Conservation (phyloP, 2,329 filamentous ascomycete genomes). For the Penicillium polonicum region DNA sequence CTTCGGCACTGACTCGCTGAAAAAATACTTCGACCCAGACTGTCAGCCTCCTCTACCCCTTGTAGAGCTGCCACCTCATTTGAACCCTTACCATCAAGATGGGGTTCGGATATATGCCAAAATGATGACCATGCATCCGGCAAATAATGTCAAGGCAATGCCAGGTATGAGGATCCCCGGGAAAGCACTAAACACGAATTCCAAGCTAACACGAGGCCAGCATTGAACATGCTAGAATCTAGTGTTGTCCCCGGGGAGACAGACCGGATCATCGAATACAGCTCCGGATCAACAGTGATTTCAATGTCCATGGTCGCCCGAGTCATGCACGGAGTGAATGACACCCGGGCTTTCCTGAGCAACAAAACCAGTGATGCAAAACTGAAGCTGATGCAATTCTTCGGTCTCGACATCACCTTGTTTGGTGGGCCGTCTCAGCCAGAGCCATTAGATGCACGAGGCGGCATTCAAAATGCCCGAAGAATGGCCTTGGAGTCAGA, state of each 20-base stretch:
- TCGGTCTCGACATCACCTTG: constrained; percentile 57
- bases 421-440: constrained; percentile 61
- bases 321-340: constrained; percentile 52
- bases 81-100: constrained; percentile 59
- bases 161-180: constrained; percentile 38
- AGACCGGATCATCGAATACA: constrained; percentile 58
- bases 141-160: constrained; percentile 65
- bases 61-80: constrained; percentile 57
- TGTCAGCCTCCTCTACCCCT: constrained; percentile 58
- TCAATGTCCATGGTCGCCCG: constrained; percentile 58
- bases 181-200: not conserved
- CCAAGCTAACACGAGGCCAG: constrained; percentile 27
- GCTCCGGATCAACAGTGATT: constrained; percentile 62
- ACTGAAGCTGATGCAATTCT: constrained; percentile 59
- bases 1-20: constrained; percentile 56
- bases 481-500: constrained; percentile 45
- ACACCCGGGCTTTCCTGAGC: constrained; percentile 56
- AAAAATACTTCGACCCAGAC: constrained; percentile 61
- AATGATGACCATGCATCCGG: constrained; percentile 64
- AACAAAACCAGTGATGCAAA: constrained; percentile 59
- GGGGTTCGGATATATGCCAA: constrained; percentile 64
- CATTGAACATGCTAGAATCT: constrained; percentile 52
- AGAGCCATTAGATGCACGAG: constrained; percentile 54
- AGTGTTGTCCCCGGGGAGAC: constrained; percentile 47
- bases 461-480: constrained; percentile 53